phyloP scores from a whole-genome alignment of 306 rosid genomes.

The Prunus davidiana region DNA sequence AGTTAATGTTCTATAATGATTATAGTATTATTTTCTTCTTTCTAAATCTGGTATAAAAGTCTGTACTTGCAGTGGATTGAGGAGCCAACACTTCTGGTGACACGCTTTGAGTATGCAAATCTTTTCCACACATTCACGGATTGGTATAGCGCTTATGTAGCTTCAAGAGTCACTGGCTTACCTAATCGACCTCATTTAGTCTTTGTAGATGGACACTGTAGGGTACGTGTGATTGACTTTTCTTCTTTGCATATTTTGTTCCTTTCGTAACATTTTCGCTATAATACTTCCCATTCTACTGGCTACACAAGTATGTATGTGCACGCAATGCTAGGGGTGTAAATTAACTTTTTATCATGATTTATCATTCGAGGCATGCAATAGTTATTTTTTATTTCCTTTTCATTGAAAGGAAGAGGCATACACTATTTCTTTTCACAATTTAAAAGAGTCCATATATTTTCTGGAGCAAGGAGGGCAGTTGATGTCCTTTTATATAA shows the following conservation, averaged over 20 bases:
- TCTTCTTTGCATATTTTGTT: neutral
- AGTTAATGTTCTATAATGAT: neutral
- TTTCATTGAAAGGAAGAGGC: neutral
- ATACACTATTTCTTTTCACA: neutral
- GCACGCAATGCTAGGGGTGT: neutral
- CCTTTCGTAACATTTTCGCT: neutral
- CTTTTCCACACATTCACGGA: conserved; percentile 92
- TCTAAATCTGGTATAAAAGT: conserved; percentile 34
- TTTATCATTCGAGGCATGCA: neutral
- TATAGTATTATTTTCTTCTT: conserved; percentile 4
- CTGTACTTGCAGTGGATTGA: conserved; percentile 87
- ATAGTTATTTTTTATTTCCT: neutral
- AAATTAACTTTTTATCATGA: neutral
- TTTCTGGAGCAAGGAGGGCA: neutral
- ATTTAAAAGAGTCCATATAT: neutral
- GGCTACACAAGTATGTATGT: neutral
- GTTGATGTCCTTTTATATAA: neutral
- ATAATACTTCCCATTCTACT: neutral
- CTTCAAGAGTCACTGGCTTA: conserved; percentile 79
- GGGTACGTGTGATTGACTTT: conserved; percentile 45
- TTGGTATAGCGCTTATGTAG: conserved; percentile 93
- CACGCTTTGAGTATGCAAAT: conserved; percentile 95
- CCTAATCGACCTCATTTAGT: conserved; percentile 84
- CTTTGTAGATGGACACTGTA: conserved; percentile 90
- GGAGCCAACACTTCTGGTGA: conserved; percentile 88